These are phyloP conservation scores for Cryphonectria parasitica DNA, from an alignment of 2,329 filamentous ascomycete genomes.

Conservation along the genomic window DNA sequence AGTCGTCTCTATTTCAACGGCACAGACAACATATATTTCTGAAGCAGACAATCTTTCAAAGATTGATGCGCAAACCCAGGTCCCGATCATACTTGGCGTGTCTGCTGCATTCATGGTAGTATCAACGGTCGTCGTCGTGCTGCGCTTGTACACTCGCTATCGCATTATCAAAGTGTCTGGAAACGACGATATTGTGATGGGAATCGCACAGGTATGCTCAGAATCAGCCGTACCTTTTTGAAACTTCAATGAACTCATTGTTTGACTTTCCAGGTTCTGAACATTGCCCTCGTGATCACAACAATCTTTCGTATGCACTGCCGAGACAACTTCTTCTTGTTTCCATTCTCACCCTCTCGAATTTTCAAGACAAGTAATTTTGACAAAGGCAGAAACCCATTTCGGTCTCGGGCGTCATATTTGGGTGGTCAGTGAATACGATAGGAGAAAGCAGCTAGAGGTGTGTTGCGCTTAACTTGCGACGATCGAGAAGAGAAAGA, in stretches of 20 bases:
- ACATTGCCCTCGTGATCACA: slow-evolving; percentile 32
- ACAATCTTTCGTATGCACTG: slow-evolving; percentile 33
- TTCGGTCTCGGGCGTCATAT: slow-evolving; percentile 36
- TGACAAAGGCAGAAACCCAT: slow-evolving; percentile 31
- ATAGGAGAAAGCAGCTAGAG: slow-evolving; percentile 35
- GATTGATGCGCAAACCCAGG: slow-evolving; percentile 35
- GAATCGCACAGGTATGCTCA: slow-evolving; percentile 32
- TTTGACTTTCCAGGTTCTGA: slow-evolving; percentile 15
- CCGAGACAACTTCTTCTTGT: neutral
- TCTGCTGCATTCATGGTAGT: slow-evolving; percentile 34
- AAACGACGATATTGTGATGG: slow-evolving; percentile 37
- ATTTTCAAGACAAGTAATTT: neutral
- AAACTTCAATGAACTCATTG: neutral
- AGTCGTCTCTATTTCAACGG: slow-evolving; percentile 12
- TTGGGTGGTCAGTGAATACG: slow-evolving; percentile 32
- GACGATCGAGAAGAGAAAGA: neutral
- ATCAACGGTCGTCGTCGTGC: slow-evolving; percentile 33
- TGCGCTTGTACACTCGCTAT: slow-evolving; percentile 38
- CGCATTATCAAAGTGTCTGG: slow-evolving; percentile 34
- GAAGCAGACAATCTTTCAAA: slow-evolving; percentile 31
- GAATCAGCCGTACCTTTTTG: too few species aligned
- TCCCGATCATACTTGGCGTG: slow-evolving; percentile 34
- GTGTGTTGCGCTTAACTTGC: slow-evolving; percentile 27
- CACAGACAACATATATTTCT: slow-evolving; percentile 22
- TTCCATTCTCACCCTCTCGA: neutral